A percentile compares a stretch with the other conserved stretches of the same genome.
These are phyloP conservation scores for Mucor mucedo DNA, from an alignment of 371 early-diverging fungal species.

Conservation along the genomic window DNA sequence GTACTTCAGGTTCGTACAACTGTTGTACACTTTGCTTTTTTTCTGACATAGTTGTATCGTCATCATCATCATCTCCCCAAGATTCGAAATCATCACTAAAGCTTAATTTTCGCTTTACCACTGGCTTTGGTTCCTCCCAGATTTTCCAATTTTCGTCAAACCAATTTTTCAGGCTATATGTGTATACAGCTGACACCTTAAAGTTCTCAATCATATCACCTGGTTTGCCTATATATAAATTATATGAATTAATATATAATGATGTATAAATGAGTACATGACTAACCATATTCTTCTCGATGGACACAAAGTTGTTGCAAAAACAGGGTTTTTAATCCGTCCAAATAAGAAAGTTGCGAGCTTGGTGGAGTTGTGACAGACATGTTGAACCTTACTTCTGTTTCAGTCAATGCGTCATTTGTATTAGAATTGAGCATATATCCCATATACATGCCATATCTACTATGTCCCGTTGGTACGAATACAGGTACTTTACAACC, in stretches of 20 bases:
- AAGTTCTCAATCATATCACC: conserved; percentile 8
- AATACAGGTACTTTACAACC: conserved; percentile 78
- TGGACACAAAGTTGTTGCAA: conserved; percentile 48
- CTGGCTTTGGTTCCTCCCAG: conserved; percentile 31
- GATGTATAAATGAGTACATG: too few species aligned
- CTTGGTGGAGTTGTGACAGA: conserved; percentile 63
- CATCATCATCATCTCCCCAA: conserved; percentile 26
- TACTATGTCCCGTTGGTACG: conserved; percentile 71
- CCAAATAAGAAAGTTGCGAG: conserved; percentile 58
- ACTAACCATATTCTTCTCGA: conserved; percentile 46
- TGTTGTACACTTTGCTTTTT: neutral
- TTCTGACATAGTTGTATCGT: neutral
- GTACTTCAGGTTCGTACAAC: conserved; percentile 3
- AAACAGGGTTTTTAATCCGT: conserved; percentile 64
- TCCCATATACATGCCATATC: conserved; percentile 69
- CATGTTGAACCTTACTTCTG: conserved; percentile 67
- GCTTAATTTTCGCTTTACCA: conserved; percentile 10
- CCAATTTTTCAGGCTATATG: conserved; percentile 61
- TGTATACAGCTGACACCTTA: conserved; percentile 51
- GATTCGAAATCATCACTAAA: conserved; percentile 38
- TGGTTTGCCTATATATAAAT: conserved; percentile 1
- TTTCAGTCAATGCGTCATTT: conserved; percentile 28
- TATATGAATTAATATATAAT: neutral
- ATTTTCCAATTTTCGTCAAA: conserved; percentile 65
- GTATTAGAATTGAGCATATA: conserved; percentile 43